Percentiles rank a stretch among this genome's conserved stretches.
Conservation (phyloP, 345 rosid species). For the Eucalyptus sideroxylon region DNA sequence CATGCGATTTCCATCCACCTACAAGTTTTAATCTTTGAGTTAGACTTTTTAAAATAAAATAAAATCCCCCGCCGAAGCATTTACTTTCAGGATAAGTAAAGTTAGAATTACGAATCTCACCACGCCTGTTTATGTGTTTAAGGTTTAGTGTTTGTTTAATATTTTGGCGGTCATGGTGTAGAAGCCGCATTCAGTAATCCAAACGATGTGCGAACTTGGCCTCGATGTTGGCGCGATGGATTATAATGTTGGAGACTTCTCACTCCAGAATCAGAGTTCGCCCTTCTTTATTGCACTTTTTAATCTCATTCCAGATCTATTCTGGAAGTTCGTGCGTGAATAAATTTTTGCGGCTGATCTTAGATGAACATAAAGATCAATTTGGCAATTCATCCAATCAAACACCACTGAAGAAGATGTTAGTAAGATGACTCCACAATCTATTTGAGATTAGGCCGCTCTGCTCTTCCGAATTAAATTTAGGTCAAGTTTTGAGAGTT, state of each 20-base stretch:
- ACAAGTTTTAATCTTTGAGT: background rate
- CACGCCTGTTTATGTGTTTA: background rate
- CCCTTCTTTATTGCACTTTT: background rate
- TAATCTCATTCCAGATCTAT: background rate
- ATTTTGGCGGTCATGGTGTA: background rate
- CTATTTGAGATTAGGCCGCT: too few relatives aligned
- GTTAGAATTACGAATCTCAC: background rate
- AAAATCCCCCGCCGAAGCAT: background rate
- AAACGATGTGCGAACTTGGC: background rate
- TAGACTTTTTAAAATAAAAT: background rate
- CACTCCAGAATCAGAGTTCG: background rate
- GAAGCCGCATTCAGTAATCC: background rate
- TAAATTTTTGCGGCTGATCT: too few relatives aligned
- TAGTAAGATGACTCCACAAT: too few relatives aligned
- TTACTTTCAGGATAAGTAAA: background rate
- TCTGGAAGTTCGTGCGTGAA: too few relatives aligned
- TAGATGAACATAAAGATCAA: too few relatives aligned
- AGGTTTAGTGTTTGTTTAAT: background rate
- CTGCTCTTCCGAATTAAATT: too few relatives aligned
- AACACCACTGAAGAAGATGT: too few relatives aligned
- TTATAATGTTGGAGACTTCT: background rate
- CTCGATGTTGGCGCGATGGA: background rate
- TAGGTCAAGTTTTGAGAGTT: too few relatives aligned
- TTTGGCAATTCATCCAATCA: too few relatives aligned
- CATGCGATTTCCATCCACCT: rapidly evolving